phyloP scores from a whole-genome alignment of 768 basidiomycete species.

The Pholiota molesta region DNA sequence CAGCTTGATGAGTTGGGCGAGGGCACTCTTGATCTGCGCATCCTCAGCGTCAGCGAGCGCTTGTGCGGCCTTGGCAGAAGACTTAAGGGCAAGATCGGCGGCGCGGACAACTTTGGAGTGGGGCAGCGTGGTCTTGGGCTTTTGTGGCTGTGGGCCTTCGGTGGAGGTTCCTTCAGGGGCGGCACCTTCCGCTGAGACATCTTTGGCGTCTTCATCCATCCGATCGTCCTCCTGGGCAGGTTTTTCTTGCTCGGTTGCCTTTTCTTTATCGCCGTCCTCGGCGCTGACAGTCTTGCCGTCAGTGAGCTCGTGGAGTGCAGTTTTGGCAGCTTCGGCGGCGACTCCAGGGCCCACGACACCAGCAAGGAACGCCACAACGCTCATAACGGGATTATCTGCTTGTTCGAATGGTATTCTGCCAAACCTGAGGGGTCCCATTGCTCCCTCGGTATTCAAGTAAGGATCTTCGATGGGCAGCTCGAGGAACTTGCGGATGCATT shows the following conservation, averaged over 20 bases:
- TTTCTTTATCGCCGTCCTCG: constrained; percentile 31
- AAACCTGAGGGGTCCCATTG: constrained; percentile 75
- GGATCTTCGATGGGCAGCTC: constrained; percentile 96
- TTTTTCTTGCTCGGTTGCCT: constrained; percentile 26
- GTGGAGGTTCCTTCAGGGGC: constrained; percentile 15
- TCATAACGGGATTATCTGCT: constrained; percentile 98
- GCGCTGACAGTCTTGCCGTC: constrained; percentile 48
- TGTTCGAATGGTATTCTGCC: constrained; percentile 89
- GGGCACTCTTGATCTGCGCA: constrained; percentile 71
- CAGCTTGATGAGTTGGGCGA: constrained; percentile 85
- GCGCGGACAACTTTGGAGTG: constrained; percentile 81
- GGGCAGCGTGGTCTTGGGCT: constrained; percentile 48
- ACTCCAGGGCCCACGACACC: constrained; percentile 89
- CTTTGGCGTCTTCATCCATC: constrained; percentile 48
- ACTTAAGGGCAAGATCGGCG: constrained; percentile 84
- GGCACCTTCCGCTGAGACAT: constrained; percentile 23
- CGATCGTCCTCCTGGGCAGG: constrained; percentile 45
- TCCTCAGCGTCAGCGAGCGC: constrained; percentile 85
- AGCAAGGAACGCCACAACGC: constrained; percentile 95
- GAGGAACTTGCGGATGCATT: constrained; percentile 95
- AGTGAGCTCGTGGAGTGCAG: constrained; percentile 80
- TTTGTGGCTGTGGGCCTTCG: constrained; percentile 24
- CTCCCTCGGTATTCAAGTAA: constrained; percentile 78
- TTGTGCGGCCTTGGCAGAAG: constrained; percentile 85
- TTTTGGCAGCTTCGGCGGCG: constrained; percentile 92